A percentile compares a stretch with the other conserved stretches of the same genome.
These are phyloP conservation scores for Monosporozyma servazzii DNA, from an alignment of 805 yeast genomes.

Conservation along the genomic window DNA sequence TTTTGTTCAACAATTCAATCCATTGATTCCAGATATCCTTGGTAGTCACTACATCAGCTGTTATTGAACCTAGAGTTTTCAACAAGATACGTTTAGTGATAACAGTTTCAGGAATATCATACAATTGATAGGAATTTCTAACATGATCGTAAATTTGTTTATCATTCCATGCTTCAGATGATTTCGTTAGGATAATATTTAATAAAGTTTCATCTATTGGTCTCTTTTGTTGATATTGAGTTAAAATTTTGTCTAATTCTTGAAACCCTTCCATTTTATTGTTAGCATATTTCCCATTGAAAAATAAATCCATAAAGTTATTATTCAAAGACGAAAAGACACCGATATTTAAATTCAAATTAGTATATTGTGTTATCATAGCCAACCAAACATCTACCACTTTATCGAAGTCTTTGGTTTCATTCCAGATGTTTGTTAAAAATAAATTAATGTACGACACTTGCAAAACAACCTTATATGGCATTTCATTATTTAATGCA, in stretches of 20 bases:
- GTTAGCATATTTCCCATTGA: slow-evolving; percentile 38
- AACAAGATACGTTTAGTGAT: slow-evolving; percentile 61
- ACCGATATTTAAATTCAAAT: slow-evolving; percentile 46
- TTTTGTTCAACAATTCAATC: slow-evolving; percentile 40
- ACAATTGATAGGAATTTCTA: slow-evolving; percentile 44
- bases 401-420: slow-evolving; percentile 43
- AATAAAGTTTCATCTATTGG: slow-evolving; percentile 65
- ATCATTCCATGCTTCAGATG: slow-evolving; percentile 49
- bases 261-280: slow-evolving; percentile 42
- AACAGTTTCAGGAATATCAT: slow-evolving; percentile 46
- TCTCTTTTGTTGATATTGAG: slow-evolving; percentile 36
- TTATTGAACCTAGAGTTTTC: slow-evolving; percentile 56
- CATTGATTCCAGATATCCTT: slow-evolving; percentile 47
- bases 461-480: slow-evolving; percentile 57
- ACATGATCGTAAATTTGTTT: slow-evolving; percentile 50
- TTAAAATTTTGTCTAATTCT: slow-evolving; percentile 44
- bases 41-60: slow-evolving; percentile 31
- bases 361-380: slow-evolving; percentile 44
- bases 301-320: slow-evolving; percentile 54
- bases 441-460: slow-evolving; percentile 58
- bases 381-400: slow-evolving; percentile 51
- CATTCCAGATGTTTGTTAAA: slow-evolving; percentile 46
- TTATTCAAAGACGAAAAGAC: slow-evolving; percentile 62
- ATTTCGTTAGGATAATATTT: slow-evolving; percentile 56
- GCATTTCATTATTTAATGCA: slow-evolving; percentile 56